These are phyloP conservation scores for Fraxinus anomala DNA, from an alignment of 257 asterid genomes.

Conservation along the genomic window DNA sequence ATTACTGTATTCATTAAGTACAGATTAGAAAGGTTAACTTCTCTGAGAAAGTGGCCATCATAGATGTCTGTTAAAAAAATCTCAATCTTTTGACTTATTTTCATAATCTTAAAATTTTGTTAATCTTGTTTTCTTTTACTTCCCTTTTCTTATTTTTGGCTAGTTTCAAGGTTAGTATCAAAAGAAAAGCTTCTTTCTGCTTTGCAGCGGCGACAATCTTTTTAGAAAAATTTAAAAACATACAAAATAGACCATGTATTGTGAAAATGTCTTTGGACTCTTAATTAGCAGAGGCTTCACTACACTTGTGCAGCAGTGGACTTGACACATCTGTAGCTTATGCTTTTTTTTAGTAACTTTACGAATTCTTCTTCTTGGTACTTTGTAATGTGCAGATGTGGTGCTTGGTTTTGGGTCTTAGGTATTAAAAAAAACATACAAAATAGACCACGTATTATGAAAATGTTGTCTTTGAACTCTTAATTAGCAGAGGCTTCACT, in stretches of 20 bases:
- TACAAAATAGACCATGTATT: too few species aligned
- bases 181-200: not conserved
- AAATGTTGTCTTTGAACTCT: not conserved
- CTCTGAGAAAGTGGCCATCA: constrained; percentile 3
- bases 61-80: not conserved
- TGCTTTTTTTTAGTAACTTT: not conserved
- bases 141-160: too few species aligned
- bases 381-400: not conserved
- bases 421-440: not conserved
- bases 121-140: not conserved
- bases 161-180: not conserved
- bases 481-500: not conserved
- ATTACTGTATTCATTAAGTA: not conserved
- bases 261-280: too few species aligned
- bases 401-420: not conserved
- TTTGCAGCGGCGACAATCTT: too few species aligned
- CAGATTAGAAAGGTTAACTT: not conserved
- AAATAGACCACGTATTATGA: not conserved
- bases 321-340: too few species aligned
- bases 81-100: too few species aligned
- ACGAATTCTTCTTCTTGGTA: not conserved
- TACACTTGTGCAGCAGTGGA: too few species aligned
- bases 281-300: too few species aligned
- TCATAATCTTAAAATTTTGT: too few species aligned
- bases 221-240: too few species aligned